A percentile compares a stretch with the other conserved stretches of the same genome.
Evolutionary conservation across 139 green algal genomes (phyloP).

Genomic region (Coccomyxa sp.): DNA sequence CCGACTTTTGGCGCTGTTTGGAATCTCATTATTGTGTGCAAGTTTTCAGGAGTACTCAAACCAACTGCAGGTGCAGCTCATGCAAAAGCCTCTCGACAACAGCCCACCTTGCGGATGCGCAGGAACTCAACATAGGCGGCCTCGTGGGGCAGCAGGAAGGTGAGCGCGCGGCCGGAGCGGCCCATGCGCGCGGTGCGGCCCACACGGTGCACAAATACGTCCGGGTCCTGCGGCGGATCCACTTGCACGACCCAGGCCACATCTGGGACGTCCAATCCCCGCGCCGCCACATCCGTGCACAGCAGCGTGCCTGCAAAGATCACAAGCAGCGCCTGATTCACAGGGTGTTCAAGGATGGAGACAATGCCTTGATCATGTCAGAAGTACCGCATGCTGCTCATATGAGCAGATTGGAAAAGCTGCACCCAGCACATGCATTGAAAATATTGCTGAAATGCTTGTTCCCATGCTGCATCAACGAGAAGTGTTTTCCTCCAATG

Average conservation of each 20-base stretch:
- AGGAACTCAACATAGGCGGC: constrained; percentile 86
- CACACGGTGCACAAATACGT: constrained; percentile 77
- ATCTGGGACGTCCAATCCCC: constrained; percentile 90
- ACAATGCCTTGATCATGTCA: no score
- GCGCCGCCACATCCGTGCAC: constrained; percentile 89
- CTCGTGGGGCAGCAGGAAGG: constrained; percentile 76
- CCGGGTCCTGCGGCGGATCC: constrained; percentile 80
- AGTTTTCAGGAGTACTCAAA: no score
- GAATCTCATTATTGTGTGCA: no score
- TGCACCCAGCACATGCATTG: no score
- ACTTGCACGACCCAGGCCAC: constrained; percentile 83
- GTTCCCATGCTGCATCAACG: no score
- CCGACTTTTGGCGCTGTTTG: no score
- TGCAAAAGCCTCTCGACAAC: no score
- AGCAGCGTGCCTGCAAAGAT: constrained; percentile 63
- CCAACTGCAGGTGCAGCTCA: no score
- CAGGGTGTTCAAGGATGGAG: background rate
- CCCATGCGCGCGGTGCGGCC: constrained; percentile 93
- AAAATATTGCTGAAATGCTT: no score
- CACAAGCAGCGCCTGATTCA: background rate
- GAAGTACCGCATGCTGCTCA: no score
- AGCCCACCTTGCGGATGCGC: constrained; percentile 59
- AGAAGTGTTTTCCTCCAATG: no score
- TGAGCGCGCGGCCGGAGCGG: constrained; percentile 62
- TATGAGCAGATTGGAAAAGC: no score